phyloP scores from a whole-genome alignment of 2,329 filamentous ascomycete genomes.

The Aspergillus tubingensis region DNA sequence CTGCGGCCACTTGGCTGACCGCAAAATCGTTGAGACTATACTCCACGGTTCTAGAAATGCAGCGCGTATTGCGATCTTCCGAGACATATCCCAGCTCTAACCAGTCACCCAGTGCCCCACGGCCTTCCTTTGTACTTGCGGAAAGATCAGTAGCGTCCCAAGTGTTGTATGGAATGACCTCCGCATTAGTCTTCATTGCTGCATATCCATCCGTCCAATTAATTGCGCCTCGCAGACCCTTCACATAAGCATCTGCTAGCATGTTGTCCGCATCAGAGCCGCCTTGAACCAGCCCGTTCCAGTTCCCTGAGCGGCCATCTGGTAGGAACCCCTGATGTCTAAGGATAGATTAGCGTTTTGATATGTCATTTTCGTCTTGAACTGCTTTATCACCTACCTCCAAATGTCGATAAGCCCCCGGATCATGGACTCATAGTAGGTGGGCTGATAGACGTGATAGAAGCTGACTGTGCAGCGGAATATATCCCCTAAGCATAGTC shows the following conservation, averaged over 20 bases:
- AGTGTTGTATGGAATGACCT: slow-evolving; percentile 64
- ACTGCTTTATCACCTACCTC: slow-evolving; percentile 43
- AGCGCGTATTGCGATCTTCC: slow-evolving; percentile 58
- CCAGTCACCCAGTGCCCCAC: slow-evolving; percentile 71
- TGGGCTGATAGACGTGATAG: slow-evolving; percentile 66
- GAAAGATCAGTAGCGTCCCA: slow-evolving; percentile 55
- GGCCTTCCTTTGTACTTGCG: slow-evolving; percentile 66
- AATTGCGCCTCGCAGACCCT: slow-evolving; percentile 63
- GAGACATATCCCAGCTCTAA: slow-evolving; percentile 64
- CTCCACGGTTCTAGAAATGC: slow-evolving; percentile 66
- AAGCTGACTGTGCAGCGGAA: slow-evolving; percentile 68
- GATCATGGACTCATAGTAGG: slow-evolving; percentile 65
- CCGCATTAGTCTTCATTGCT: slow-evolving; percentile 68
- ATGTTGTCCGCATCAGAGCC: slow-evolving; percentile 72
- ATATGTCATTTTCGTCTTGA: not conserved
- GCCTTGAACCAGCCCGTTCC: slow-evolving; percentile 63
- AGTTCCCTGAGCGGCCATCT: slow-evolving; percentile 68
- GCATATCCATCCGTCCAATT: slow-evolving; percentile 66
- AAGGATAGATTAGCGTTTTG: not conserved
- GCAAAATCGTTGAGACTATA: slow-evolving; percentile 69
- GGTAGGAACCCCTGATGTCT: slow-evolving; percentile 60
- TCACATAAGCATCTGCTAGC: slow-evolving; percentile 71
- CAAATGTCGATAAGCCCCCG: slow-evolving; percentile 69
- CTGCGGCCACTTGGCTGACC: slow-evolving; percentile 54
- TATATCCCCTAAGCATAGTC: slow-evolving; percentile 54